Base-by-base conservation (phyloP, 371 early-diverging fungal species). In the Circinella minor region DNA sequence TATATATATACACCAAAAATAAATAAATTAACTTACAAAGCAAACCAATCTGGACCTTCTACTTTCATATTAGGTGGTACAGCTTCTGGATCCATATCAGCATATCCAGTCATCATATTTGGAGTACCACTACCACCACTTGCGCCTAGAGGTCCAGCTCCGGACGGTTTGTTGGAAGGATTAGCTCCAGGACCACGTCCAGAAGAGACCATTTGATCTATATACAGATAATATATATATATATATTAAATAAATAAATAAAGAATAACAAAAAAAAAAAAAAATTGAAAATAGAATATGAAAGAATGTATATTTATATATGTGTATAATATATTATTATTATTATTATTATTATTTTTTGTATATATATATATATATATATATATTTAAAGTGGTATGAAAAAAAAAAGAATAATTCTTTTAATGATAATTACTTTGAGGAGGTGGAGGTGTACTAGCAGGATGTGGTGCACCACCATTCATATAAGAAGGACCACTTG, bases 11-110 rank as follows among this genome's bases (percentile, higher is more conserved):
- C n/a, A n/a, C n/a, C 46, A 48, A 27, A 34, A 54, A 49, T n/a
- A 46, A 4, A 38, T 13, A 10, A 46, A 39, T 14, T 39, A 36
- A 70, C 69, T 64, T 86, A 89, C 88, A 93, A 80, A 36, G 92
- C 93, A 84, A 93, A 88, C 97, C 96, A 96, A 83, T 96, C 97
- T 8, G 79, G 73, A 18, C 95, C 95, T 77, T 96, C 96, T 48
- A 89, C 88, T 77, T 93, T 95, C 81, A 91, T 79, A 63, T 88
- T 89, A 3, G 91, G 78, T 17, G 95, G 95, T 18, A 94, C 90
- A 65, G 81, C 88, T 37, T 94, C 94, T 3, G 91, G 92, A 73
- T 94, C 95, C 66, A 96, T 81, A 68, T 95, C 95, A 71, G 90
- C 90, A 68, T 92, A 82, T 59, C 89, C 85, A 15, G 85, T 84